phyloP scores from a whole-genome alignment of 768 basidiomycete species.

The Tricholoma flavovirens region DNA sequence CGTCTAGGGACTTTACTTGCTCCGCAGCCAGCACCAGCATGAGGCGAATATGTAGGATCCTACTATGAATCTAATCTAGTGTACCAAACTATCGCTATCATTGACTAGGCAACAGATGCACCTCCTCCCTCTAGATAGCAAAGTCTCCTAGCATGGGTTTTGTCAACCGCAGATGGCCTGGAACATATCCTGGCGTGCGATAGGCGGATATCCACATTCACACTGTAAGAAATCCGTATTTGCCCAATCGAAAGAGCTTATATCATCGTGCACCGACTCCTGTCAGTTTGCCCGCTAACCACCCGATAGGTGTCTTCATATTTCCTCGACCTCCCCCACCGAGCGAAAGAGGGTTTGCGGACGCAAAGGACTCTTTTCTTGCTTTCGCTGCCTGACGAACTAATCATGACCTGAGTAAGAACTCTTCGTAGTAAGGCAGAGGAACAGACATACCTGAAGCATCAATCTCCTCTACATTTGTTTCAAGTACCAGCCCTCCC shows the following conservation, averaged over 20 bases:
- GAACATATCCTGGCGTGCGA: background rate
- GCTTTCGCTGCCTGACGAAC: conserved; percentile 67
- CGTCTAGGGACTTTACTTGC: conserved; percentile 33
- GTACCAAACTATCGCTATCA: background rate
- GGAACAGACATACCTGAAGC: conserved; percentile 46
- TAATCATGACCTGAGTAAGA: conserved; percentile 23
- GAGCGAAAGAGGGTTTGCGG: conserved; percentile 79
- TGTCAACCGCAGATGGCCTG: background rate
- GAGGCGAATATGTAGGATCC: background rate
- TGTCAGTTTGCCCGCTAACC: conserved; percentile 71
- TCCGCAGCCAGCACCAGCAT: conserved; percentile 24
- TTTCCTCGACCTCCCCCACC: conserved; percentile 51
- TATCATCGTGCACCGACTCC: conserved; percentile 51
- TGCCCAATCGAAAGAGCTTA: background rate
- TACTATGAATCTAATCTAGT: background rate
- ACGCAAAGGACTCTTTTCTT: conserved; percentile 71
- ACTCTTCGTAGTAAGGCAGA: background rate
- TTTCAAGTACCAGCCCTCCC: conserved; percentile 94
- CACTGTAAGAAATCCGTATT: background rate
- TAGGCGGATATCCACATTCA: background rate
- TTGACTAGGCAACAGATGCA: background rate
- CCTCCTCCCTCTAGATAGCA: background rate
- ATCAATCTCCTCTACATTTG: conserved; percentile 84
- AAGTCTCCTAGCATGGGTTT: background rate
- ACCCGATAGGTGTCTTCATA: conserved; percentile 68